Conservation (phyloP, 2,329 filamentous ascomycete genomes). For the Ceratocystis papillata region DNA sequence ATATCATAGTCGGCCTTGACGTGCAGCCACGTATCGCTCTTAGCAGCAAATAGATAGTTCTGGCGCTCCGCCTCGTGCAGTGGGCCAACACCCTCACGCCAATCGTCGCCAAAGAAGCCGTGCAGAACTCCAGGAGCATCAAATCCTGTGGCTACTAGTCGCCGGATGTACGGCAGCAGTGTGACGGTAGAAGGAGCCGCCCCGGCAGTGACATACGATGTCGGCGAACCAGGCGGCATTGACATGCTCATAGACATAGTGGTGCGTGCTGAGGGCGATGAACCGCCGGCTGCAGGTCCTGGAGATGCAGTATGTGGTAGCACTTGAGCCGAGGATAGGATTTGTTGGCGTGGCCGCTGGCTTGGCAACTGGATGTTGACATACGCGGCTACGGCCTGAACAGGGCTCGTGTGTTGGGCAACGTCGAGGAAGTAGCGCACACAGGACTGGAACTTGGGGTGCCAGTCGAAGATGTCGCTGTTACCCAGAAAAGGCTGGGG, state of each 20-base stretch:
- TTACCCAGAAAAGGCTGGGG: constrained; percentile 34
- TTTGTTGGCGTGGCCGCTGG: constrained; percentile 44
- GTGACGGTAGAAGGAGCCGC: constrained; percentile 42
- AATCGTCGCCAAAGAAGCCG: constrained; percentile 95
- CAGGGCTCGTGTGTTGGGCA: constrained; percentile 69
- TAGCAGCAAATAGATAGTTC: constrained; percentile 92
- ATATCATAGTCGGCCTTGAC: constrained; percentile 91
- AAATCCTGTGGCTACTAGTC: constrained; percentile 82
- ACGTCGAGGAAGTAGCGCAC: constrained; percentile 84
- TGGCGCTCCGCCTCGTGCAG: constrained; percentile 81
- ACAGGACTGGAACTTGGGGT: constrained; percentile 81
- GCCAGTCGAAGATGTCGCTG: constrained; percentile 77
- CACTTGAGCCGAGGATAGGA: constrained; percentile 29
- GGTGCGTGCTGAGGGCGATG: constrained; percentile 24
- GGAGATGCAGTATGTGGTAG: constrained; percentile 30
- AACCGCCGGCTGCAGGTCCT: constrained; percentile 26
- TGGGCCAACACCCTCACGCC: constrained; percentile 65
- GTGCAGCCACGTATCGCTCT: constrained; percentile 78
- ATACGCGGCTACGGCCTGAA: constrained; percentile 81
- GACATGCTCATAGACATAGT: constrained; percentile 3
- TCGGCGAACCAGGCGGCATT: constrained; percentile 15
- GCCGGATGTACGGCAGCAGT: constrained; percentile 78
- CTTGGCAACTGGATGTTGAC: constrained; percentile 86
- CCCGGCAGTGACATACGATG: constrained; percentile 25
- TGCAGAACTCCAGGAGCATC: constrained; percentile 79